Evolutionary conservation across 2,329 filamentous ascomycete genomes (phyloP), one percentile per base, ranked within the genome.

Genomic region (Fusarium mangiferae): DNA sequence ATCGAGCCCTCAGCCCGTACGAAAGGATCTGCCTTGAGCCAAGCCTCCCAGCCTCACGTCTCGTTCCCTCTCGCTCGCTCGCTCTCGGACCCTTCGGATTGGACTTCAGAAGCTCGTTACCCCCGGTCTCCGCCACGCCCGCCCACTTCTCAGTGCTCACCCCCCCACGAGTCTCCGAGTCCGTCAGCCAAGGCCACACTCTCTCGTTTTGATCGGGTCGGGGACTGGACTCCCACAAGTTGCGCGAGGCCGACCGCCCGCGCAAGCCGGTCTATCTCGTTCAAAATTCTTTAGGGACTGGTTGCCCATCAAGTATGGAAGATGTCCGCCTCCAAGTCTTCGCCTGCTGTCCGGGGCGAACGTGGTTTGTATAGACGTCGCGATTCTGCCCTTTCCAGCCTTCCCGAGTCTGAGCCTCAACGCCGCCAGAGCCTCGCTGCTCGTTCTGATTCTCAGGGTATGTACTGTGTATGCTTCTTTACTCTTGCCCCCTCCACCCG

Each of bases 261-360:
- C 66, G 70, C 68, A 61, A 67, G 44, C 74, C 70, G 70, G 68
- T 69, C 66, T 61, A 54, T 71, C 66, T 60, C 45, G 45, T 69
- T 68, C 62, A 65, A 73, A 51, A 70, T 68, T 77, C 72, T 75
- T 74, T 74, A 75, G 73, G 68, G 61, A 49, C 59, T 66, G 59
- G 24, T 54, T 68, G 65, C 77, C 72, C 67, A 75, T 73, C 62
- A 81, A 82, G 79, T 70, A 83, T 83, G 81, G 81, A 77, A 82
- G 45, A 83, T 83, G 81, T 75, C 79, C 66, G 68, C 76, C 66
- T 78, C 75, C 57, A 72, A 78, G 70, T 70, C 78, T 72, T 78
- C 77, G 71, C 71, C 76, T 74, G 70, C 75, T 66, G 46, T 70
- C 45, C 67, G 68, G 58, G 78, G 74, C 73, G 77, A 81, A 58